Percentiles rank a stretch among this genome's conserved stretches.
Evolutionary conservation across 495 filamentous ascomycete genomes (phyloP).

Genomic region (Penicillium herquei): DNA sequence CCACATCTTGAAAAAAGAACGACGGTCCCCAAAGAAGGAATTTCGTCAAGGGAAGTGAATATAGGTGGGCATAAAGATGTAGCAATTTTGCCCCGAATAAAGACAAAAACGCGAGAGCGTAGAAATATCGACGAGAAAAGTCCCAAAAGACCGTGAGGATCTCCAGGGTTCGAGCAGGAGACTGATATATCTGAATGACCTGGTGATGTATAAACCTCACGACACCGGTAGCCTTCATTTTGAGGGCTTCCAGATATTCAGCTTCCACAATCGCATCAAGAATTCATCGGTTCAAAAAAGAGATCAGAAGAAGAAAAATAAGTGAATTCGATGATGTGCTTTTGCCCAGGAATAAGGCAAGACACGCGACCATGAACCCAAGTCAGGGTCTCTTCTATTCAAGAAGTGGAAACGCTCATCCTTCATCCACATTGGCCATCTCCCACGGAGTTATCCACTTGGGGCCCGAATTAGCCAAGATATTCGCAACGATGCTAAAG

Average conservation of each 20-base stretch:
- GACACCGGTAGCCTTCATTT: slow-evolving; percentile 16
- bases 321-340: neutral
- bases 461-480: neutral
- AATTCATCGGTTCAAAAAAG: neutral
- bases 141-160: slow-evolving; percentile 32
- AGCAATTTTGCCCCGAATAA: slow-evolving; percentile 34
- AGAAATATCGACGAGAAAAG: slow-evolving; percentile 37
- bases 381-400: neutral
- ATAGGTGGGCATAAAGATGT: slow-evolving; percentile 38
- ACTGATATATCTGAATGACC: slow-evolving; percentile 14
- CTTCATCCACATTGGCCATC: neutral
- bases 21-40: slow-evolving; percentile 36
- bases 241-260: slow-evolving; percentile 1
- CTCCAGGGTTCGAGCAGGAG: slow-evolving; percentile 12
- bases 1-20: slow-evolving; percentile 42
- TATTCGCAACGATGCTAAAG: neutral
- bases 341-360: neutral
- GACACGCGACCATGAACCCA: slow-evolving; percentile 5
- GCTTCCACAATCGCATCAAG: too few species aligned
- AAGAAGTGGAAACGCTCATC: neutral
- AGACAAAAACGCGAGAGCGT: slow-evolving; percentile 32
- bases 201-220: slow-evolving; percentile 11
- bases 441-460: neutral
- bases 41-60: slow-evolving; percentile 30
- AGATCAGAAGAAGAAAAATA: slow-evolving; percentile 1